Evolutionary conservation across 179 eudicot species (phyloP), one percentile per base, ranked within the genome.

Genomic region (Silene coronaria): DNA sequence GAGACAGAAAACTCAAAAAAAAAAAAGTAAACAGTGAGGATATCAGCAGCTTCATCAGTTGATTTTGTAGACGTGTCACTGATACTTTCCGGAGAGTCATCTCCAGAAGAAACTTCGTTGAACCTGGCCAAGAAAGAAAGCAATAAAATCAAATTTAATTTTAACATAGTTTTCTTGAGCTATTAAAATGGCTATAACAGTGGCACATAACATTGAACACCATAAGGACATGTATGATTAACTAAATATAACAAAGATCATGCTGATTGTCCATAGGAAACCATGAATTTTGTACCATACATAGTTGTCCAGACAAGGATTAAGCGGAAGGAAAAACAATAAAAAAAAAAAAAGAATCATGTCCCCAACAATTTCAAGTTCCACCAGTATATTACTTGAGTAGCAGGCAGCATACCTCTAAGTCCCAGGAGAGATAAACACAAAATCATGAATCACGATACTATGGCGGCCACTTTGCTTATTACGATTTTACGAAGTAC

Each of bases 71-170:
- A 77, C 28, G 79, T 58, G 59, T 82, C 89, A 70, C 72, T 73
- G 14, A 69, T 80, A 65, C 53, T 80, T 14, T 78, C 89, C 75
- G 83, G 72, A 71, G 85, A 80, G 77, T 92, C 92, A 62, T 88
- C 97, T 68, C 82, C 94, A 75, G 97, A 90, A 72, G 92, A 89
- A 80, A 46, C 83, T 80, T 94, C 97, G 69, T 86, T 85, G 83
- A 89, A 90, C 28, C 98, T 94, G 86, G 77, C 48, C 45, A 76
- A 53, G 14, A 75, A 65, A 51, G 51, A 69, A 38, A 79, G 19
- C 66, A 62, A 32, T 32, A 64, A 64, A 17, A 75, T 70, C 66
- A 78, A 64, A 60, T 34, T 30, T 64, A 19, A 62, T 48, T 65
- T 26, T 4, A 19, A 24, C 7, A 6, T 10, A 60, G 67, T 26